Evolutionary conservation across 352 stramenopile genomes (phyloP).

Genomic region (Pythium aquatile): DNA sequence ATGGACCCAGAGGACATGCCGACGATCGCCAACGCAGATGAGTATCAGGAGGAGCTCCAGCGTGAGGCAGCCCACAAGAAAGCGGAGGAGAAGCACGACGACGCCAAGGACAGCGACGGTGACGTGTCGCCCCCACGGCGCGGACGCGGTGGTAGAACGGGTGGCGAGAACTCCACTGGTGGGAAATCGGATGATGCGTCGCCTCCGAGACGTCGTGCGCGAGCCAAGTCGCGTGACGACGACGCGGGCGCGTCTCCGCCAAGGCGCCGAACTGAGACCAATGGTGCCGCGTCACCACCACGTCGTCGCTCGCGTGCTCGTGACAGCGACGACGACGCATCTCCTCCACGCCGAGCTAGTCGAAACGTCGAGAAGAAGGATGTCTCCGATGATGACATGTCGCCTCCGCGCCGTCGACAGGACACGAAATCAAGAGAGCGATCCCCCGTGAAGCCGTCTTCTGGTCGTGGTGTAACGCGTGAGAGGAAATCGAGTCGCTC

Average conservation of each 20-base stretch:
- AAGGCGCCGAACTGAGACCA: not conserved
- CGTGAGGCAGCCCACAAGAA: constrained; percentile 30
- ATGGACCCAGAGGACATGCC: constrained; percentile 66
- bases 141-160: too few relatives aligned
- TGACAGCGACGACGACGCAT: constrained; percentile 14
- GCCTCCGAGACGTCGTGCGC: constrained; percentile 21
- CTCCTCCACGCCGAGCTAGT: constrained; percentile 9
- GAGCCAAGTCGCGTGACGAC: constrained; percentile 7
- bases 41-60: constrained; percentile 54
- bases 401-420: constrained; percentile 11
- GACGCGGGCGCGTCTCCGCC: constrained; percentile 27
- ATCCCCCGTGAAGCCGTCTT: constrained; percentile 9
- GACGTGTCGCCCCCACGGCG: constrained; percentile 29
- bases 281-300: constrained; percentile 27
- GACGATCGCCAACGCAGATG: constrained; percentile 69
- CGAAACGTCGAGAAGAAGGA: not conserved
- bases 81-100: constrained; percentile 26
- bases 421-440: not conserved
- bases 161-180: too few relatives aligned
- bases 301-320: constrained; percentile 6
- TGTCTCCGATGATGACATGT: constrained; percentile 10
- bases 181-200: too few relatives aligned
- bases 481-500: constrained; percentile 9
- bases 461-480: not conserved
- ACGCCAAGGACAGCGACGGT: constrained; percentile 10